Evolutionary conservation across 371 early-diverging fungal species (phyloP), one percentile per base, ranked within the genome.

Genomic region (Circinella umbellata): DNA sequence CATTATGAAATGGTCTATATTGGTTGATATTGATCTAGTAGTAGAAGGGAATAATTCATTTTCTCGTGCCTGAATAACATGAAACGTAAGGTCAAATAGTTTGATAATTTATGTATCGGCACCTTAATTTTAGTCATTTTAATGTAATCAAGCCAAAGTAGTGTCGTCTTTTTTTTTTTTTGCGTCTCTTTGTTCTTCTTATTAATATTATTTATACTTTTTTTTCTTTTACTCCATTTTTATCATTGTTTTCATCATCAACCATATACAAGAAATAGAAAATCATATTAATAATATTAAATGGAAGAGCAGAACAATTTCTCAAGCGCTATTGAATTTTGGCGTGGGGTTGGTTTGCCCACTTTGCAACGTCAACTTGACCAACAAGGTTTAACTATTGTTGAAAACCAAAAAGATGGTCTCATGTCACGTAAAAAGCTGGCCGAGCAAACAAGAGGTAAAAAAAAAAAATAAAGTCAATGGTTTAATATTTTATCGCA

Each of bases 391-490:
- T 77, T 93, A 17, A 86, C 86, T 18, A 90, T 96, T 51, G 87
- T 96, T 53, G 93, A 93, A 69, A 93, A 94, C 73, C 96, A 96
- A 73, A 93, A 93, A 71, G 90, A 91, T 70, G 87, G 90, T 3
- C 74, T 94, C 5, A 88, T 89, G 54, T 85, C 86, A 34, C 85
- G 97, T 69, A 96, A 95, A 76, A 88, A 87, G 66, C 84, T 97
- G 4, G 94, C 97, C 10, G 96, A 96, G 66, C 87, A 91, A 73
- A 97, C 97, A 53, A 91, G 94, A 88, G 92, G 93, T 92, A 82
- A 39, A 62, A 3, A 42, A 39, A 39, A 42, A 27, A 27, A 1
- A 27, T 27, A 27, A 27, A 27, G 27, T 27, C 27, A 27, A 27
- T 27, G 27, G 27, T 27, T 27, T 27, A 1, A 27, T 27, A 27